Evolutionary conservation across 2,329 filamentous ascomycete species (phyloP).

Genomic region (Trichoderma asperellum): DNA sequence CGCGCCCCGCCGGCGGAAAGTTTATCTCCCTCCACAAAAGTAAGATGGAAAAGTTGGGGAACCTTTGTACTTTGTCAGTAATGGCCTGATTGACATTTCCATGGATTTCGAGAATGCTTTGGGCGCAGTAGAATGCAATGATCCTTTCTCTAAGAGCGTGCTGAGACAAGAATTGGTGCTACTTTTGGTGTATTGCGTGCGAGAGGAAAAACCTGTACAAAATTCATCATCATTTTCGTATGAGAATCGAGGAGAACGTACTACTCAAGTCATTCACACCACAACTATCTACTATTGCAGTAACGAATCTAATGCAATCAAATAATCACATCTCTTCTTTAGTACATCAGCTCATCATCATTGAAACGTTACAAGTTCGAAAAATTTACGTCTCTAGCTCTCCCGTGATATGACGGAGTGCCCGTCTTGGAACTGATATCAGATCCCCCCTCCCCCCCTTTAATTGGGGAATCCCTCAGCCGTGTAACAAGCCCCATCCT

Average conservation of each 20-base stretch:
- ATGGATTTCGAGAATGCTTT: not conserved
- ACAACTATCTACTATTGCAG: not conserved
- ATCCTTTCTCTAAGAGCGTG: not conserved
- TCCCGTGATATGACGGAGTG: slow-evolving; percentile 2
- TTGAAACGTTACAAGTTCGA: slow-evolving; percentile 5
- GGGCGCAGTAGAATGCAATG: not conserved
- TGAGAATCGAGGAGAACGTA: not conserved
- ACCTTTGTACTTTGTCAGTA: not conserved
- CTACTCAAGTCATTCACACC: not conserved
- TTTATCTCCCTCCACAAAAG: slow-evolving; percentile 1
- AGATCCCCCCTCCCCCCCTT: not conserved
- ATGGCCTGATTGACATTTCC: slow-evolving; percentile 9
- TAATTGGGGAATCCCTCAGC: not conserved
- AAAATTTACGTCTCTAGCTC: not conserved
- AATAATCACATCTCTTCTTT: not conserved
- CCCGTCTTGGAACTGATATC: not conserved
- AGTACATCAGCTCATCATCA: not conserved
- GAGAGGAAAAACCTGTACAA: not conserved
- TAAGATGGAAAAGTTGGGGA: not conserved
- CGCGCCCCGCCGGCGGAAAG: slow-evolving; percentile 27
- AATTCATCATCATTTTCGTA: not conserved
- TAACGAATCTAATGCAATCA: not conserved
- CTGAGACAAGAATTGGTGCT: slow-evolving; percentile 10
- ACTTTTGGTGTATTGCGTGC: not conserved
- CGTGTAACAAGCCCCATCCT: slow-evolving; percentile 12